A percentile compares a stretch with the other conserved stretches of the same genome.
phyloP scores from a whole-genome alignment of 441 rosid species.

The Euphorbia celastroides region DNA sequence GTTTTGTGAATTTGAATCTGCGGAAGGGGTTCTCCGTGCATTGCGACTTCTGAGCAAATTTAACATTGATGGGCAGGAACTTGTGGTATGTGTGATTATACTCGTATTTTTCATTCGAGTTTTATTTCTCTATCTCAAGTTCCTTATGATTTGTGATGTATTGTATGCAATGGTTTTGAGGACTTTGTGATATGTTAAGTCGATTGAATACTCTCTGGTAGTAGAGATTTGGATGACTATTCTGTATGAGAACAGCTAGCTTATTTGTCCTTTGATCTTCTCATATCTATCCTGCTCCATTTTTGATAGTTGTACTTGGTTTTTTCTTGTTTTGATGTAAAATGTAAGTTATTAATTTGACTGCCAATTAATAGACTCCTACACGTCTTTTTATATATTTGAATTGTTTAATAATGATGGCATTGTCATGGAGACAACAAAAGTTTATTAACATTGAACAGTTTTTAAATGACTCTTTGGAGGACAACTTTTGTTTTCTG shows the following conservation, averaged over 20 bases:
- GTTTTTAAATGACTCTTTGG: neutral
- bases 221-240: neutral
- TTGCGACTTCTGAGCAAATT: constrained; percentile 83
- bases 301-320: neutral
- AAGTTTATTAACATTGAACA: neutral
- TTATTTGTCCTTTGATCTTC: neutral
- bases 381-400: neutral
- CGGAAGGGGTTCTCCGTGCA: constrained; percentile 97
- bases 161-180: neutral
- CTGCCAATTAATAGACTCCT: neutral
- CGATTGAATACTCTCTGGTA: neutral
- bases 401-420: neutral
- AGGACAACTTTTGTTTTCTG: neutral
- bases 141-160: neutral
- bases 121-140: constrained; percentile 6
- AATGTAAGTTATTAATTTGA: neutral
- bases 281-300: neutral
- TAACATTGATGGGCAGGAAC: constrained; percentile 88
- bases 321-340: constrained; percentile 8
- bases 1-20: constrained; percentile 92
- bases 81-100: constrained; percentile 54
- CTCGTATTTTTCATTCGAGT: neutral
- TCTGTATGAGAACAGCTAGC: neutral
- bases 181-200: neutral
- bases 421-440: neutral